Evolutionary conservation across 371 early-diverging fungal species (phyloP).

Genomic region (Mortierella sp.): DNA sequence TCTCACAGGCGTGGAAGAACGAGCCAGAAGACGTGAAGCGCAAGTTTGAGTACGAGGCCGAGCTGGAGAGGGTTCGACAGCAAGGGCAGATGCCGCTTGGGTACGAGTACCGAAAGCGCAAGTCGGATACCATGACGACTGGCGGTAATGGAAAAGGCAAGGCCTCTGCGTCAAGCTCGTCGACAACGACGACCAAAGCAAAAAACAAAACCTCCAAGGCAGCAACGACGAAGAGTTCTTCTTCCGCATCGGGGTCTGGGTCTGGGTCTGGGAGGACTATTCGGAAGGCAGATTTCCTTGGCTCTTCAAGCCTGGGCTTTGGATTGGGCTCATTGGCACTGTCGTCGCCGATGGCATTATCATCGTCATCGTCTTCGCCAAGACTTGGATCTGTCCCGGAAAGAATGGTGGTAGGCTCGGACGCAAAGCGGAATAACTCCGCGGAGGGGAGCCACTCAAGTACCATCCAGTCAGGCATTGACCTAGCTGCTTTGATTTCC

Average conservation of each 20-base stretch:
- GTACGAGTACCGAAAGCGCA: not conserved
- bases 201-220: not conserved
- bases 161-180: not conserved
- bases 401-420: not conserved
- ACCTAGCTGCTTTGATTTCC: no score
- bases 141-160: no score
- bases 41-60: not conserved
- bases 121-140: not conserved
- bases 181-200: not conserved
- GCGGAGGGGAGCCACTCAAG: no score
- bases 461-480: no score
- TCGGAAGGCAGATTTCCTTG: not conserved
- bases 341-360: not conserved
- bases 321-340: not conserved
- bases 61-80: slow-evolving; percentile 9
- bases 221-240: not conserved
- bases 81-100: not conserved
- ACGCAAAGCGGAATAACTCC: no score
- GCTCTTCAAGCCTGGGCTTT: not conserved
- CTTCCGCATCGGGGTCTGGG: not conserved
- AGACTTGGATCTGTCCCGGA: not conserved
- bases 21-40: not conserved
- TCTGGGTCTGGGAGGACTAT: not conserved
- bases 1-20: not conserved
- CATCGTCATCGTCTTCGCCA: not conserved